These are phyloP conservation scores for Mortierella sp. DNA, from an alignment of 371 early-diverging fungal genomes.

Conservation along the genomic window DNA sequence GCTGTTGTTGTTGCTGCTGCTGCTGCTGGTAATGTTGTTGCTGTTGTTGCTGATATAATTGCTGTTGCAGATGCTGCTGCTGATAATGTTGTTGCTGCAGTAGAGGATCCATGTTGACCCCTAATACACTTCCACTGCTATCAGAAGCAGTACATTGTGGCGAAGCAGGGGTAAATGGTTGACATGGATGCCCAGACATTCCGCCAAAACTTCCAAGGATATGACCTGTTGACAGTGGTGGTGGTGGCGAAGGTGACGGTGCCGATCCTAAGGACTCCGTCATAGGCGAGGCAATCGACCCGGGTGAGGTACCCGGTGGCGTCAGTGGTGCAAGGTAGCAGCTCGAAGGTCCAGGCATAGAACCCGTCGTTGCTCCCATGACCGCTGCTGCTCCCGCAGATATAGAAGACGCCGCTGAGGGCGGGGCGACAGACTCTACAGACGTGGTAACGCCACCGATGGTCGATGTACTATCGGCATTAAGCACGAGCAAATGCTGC, in stretches of 20 bases:
- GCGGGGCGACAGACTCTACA: conserved; percentile 15
- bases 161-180: not conserved
- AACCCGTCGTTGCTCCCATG: conserved; percentile 11
- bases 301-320: conserved; percentile 44
- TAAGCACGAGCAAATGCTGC: conserved; percentile 8
- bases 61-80: conserved; percentile 14
- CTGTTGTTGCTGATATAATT: conserved; percentile 23
- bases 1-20: conserved; percentile 23
- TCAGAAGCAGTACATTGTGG: conserved; percentile 1
- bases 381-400: conserved; percentile 32
- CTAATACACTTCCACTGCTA: conserved; percentile 14
- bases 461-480: conserved; percentile 9
- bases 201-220: conserved; percentile 1
- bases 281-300: conserved; percentile 34
- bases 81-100: conserved; percentile 21
- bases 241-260: conserved; percentile 47
- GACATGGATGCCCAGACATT: not conserved
- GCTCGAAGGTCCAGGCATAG: conserved; percentile 23
- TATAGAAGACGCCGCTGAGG: conserved; percentile 25
- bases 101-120: not conserved
- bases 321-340: conserved; percentile 48
- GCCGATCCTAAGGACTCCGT: conserved; percentile 43
- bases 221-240: conserved; percentile 21
- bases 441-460: conserved; percentile 13
- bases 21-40: conserved; percentile 32